phyloP scores from a whole-genome alignment of 164 flowering plant species.

The Aristolochia fimbriata region DNA sequence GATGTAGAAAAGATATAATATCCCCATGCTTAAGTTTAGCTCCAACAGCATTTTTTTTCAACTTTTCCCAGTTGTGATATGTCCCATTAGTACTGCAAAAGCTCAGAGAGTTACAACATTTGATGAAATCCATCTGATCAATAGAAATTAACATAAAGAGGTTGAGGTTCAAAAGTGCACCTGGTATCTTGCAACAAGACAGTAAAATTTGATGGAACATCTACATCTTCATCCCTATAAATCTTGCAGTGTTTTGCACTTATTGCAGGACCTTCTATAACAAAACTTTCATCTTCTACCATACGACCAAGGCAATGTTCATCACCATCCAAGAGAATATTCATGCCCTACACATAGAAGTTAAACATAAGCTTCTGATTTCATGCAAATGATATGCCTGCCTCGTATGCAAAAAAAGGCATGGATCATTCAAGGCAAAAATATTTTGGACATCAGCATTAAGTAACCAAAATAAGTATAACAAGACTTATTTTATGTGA shows the following conservation, averaged over 20 bases:
- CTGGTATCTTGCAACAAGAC: conserved; percentile 77
- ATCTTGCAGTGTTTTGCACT: conserved; percentile 79
- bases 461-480: too few species aligned
- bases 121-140: not conserved
- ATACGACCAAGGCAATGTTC: conserved; percentile 69
- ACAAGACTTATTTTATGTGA: too few species aligned
- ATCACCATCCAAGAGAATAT: conserved; percentile 59
- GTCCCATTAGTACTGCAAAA: conserved; percentile 91
- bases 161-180: conserved; percentile 18
- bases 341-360: conserved; percentile 49
- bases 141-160: not conserved
- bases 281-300: conserved; percentile 46
- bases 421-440: too few species aligned
- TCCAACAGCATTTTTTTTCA: conserved; percentile 49
- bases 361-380: too few species aligned
- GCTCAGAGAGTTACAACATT: conserved; percentile 5
- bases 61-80: conserved; percentile 66
- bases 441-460: too few species aligned
- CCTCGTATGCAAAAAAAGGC: too few species aligned
- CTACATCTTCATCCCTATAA: conserved; percentile 30
- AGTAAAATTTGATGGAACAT: conserved; percentile 11
- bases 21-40: conserved; percentile 67
- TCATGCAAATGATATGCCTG: too few species aligned
- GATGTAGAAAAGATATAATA: conserved; percentile 66
- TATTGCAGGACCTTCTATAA: conserved; percentile 55